Base-by-base conservation (phyloP, 768 basidiomycete genomes). In the Agaricus sinodeliciosus region DNA sequence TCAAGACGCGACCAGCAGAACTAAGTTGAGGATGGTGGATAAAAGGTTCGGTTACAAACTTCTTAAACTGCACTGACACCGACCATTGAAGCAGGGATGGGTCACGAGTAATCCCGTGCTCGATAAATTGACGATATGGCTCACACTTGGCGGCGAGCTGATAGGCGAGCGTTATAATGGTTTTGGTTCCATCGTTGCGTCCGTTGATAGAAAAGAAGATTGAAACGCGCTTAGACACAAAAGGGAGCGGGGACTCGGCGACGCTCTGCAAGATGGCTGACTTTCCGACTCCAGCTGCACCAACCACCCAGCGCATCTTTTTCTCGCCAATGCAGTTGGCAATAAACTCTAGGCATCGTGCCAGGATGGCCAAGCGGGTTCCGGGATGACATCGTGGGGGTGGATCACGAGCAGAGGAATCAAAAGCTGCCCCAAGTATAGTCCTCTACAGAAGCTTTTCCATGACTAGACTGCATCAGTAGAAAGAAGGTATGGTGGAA, bases 131-230 rank as follows among this genome's bases (percentile, higher is more conserved):
- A 9, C 47, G 48, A 0, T 52, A 12, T 12, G 26, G n/a, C 8
- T 57, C 52, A 27, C 47, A 8, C 0, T 26, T 39, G 6, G 45
- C 25, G 1, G 61, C 58, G 4, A 67, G 49, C 27, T 67, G 62
- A 35, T 57, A 59, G 2, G 60, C 55, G 3, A 67, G 45, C 0
- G 62, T 64, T 9, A 26, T 12, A 18, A 6, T 35, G 34, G n/a
- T 13, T 52, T 48, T 48, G n/a, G 46, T 35, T 5, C 34, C 46
- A n/a, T 48, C 46, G 18, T 36, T 37, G 19, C 46, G 46, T 5
- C 31, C 46, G 13, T 36, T 48, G 34, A 48, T 16, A 0, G 34
- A 35, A 18, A 48, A 36, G 34, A 48, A 48, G 4, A 48, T 15
- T 9, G 46, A 48, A 11, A 35, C 46, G 9, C 35, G 19, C 9